A percentile compares a stretch with the other conserved stretches of the same genome.
Evolutionary conservation across 129 eudicot genomes (phyloP).

Genomic region (Centrapalus pauciflorus): DNA sequence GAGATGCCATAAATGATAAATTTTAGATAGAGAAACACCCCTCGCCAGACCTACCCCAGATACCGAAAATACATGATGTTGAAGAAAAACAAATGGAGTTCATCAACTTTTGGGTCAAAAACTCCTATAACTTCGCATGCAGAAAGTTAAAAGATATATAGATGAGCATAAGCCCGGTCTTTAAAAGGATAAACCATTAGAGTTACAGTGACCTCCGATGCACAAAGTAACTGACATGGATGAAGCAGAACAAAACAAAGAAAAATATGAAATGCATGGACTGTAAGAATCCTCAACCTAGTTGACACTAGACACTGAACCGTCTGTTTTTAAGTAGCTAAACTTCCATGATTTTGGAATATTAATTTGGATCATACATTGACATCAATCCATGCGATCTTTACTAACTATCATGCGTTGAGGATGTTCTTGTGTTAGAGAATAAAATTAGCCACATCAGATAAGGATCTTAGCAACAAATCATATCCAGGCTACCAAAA

Average conservation of each 20-base stretch:
- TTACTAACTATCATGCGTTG: too few species aligned
- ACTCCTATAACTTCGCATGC: not conserved
- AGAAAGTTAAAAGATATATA: not conserved
- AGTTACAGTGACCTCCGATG: not conserved
- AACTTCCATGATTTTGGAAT: not conserved
- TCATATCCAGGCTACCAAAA: too few species aligned
- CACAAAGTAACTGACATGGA: not conserved
- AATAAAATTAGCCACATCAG: too few species aligned
- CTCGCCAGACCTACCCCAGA: not conserved
- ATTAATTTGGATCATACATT: not conserved
- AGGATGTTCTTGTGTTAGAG: too few species aligned
- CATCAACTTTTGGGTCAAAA: not conserved
- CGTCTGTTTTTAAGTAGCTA: not conserved
- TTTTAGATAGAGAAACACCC: not conserved
- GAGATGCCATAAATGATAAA: slow-evolving; percentile 18
- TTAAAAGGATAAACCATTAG: not conserved
- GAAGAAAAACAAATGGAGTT: not conserved
- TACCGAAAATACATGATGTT: too few species aligned
- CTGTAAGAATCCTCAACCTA: not conserved
- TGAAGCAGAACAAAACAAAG: not conserved
- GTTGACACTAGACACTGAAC: not conserved
- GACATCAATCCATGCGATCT: too few species aligned
- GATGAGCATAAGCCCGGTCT: not conserved
- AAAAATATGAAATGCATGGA: not conserved
- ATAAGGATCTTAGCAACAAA: too few species aligned